phyloP scores from a whole-genome alignment of 73 alveolate genomes.

The Paramecium tetraurelia region DNA sequence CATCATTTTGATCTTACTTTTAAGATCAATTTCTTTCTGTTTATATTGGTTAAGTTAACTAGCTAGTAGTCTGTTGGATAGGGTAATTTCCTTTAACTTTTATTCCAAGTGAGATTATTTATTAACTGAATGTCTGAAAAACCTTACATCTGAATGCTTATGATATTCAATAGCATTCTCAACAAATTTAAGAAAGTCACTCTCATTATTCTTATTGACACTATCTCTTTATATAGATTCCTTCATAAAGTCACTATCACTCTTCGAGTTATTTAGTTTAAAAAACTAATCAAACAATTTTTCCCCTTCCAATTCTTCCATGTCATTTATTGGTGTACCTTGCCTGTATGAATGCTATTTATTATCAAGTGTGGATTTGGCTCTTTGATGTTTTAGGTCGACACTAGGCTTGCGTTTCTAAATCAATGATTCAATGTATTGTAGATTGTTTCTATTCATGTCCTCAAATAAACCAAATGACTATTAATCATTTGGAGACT shows the following conservation, averaged over 20 bases:
- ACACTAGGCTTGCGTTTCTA: not conserved
- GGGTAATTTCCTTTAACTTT: not conserved
- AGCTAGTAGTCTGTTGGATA: constrained; percentile 6
- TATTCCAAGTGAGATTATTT: not conserved
- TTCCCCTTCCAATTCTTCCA: not conserved
- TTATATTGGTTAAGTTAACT: not conserved
- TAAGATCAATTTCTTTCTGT: not conserved
- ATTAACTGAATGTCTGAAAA: not conserved
- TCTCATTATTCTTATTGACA: not conserved
- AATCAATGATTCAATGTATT: not conserved
- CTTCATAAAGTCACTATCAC: not conserved
- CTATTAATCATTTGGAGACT: constrained; percentile 36
- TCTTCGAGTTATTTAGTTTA: not conserved
- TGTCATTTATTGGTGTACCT: not conserved
- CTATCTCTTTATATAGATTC: not conserved
- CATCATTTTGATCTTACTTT: not conserved
- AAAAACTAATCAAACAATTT: constrained; percentile 19
- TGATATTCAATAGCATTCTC: constrained; percentile 12
- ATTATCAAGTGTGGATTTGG: not conserved
- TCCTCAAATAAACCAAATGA: not conserved
- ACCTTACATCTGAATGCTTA: not conserved
- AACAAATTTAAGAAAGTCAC: not conserved
- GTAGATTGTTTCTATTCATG: not conserved
- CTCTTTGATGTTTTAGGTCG: not conserved
- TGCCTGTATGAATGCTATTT: not conserved